These are phyloP conservation scores for Lepidium didymum DNA, from an alignment of 345 rosid genomes.

Conservation along the genomic window DNA sequence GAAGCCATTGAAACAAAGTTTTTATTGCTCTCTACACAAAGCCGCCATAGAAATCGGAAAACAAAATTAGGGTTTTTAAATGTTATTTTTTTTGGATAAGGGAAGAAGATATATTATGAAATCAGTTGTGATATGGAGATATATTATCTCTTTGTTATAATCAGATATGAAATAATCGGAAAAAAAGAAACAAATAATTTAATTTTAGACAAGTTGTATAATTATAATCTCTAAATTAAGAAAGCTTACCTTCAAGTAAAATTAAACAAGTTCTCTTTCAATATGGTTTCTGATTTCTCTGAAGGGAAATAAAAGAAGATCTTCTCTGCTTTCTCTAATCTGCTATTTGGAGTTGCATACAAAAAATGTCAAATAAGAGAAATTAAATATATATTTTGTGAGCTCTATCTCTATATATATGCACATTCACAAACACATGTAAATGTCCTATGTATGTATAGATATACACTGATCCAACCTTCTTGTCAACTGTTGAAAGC, in stretches of 20 bases:
- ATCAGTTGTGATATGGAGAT: slow-evolving; percentile 8
- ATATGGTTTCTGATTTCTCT: slow-evolving; percentile 16
- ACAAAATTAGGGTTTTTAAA: slow-evolving; percentile 3
- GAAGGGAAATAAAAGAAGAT: slow-evolving; percentile 11
- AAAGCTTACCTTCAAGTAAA: slow-evolving; percentile 14
- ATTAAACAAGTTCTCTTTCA: not conserved
- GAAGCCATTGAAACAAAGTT: slow-evolving; percentile 34
- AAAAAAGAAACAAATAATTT: not conserved
- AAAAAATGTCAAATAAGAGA: slow-evolving; percentile 21
- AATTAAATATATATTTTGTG: slow-evolving; percentile 12
- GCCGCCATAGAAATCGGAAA: not conserved
- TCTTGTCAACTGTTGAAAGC: slow-evolving; percentile 27
- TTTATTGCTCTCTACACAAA: not conserved
- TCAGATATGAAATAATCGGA: not conserved
- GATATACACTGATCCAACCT: slow-evolving; percentile 14
- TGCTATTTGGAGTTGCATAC: slow-evolving; percentile 12
- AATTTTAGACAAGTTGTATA: not conserved
- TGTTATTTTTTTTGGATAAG: not conserved
- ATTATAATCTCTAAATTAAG: slow-evolving; percentile 3
- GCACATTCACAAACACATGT: not conserved
- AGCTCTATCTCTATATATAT: not conserved
- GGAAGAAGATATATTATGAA: not conserved
- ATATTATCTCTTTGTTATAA: not conserved
- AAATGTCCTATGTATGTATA: not conserved
- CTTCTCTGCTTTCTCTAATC: slow-evolving; percentile 23